Evolutionary conservation across 306 rosid genomes (phyloP).

Genomic region (Cyclanthera cordifolia): DNA sequence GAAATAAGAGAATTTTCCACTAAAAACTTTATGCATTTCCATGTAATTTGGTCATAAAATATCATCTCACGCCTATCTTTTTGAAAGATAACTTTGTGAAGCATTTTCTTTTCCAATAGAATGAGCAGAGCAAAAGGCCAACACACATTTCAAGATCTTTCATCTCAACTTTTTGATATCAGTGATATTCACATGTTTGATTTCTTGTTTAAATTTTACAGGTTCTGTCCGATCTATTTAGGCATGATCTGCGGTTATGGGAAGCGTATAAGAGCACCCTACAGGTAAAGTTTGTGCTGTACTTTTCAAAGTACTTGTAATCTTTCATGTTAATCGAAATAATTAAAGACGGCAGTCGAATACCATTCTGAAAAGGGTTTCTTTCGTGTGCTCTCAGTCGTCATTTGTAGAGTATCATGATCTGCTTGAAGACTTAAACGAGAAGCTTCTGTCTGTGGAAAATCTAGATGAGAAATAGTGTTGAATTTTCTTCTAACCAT

Average conservation of each 20-base stretch:
- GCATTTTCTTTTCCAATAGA: background rate
- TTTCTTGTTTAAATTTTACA: conserved; percentile 23
- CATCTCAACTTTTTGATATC: background rate
- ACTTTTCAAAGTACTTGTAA: background rate
- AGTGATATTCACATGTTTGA: background rate
- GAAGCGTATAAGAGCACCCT: conserved; percentile 66
- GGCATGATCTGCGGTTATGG: conserved; percentile 68
- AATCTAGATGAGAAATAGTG: conserved; percentile 28
- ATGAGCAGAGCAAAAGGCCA: background rate
- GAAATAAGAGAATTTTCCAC: background rate
- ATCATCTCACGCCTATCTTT: background rate
- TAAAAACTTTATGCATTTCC: background rate
- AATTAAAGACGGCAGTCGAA: conserved; percentile 4
- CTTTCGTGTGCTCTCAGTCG: conserved; percentile 40
- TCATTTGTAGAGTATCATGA: conserved; percentile 59
- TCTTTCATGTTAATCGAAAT: background rate
- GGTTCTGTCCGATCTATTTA: conserved; percentile 86
- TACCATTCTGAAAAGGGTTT: background rate
- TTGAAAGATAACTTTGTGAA: background rate
- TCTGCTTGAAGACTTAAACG: conserved; percentile 65
- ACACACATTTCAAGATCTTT: background rate
- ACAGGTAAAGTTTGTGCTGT: conserved; percentile 40
- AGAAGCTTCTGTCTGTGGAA: conserved; percentile 44
- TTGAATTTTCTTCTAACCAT: conserved; percentile 14
- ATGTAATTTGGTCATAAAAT: background rate